A percentile compares a stretch with the other conserved stretches of the same genome.
Conservation (phyloP, 495 filamentous ascomycete species). For the Penicillium atrosanguineum region DNA sequence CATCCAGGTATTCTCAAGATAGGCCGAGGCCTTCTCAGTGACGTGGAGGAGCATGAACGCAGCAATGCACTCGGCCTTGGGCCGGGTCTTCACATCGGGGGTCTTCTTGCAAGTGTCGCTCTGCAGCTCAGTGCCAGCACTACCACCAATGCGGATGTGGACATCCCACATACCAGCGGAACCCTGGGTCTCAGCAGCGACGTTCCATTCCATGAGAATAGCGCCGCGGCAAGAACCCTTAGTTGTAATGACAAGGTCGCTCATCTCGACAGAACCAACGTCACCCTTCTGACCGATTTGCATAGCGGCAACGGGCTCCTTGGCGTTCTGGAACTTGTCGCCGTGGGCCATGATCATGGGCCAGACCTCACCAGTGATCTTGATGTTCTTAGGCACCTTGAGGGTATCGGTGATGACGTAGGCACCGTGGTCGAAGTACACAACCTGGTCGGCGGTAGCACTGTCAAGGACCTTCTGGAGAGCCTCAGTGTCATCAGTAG, state of each 20-base stretch:
- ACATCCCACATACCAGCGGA: slow-evolving; percentile 86
- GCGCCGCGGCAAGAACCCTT: slow-evolving; percentile 78
- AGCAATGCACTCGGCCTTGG: slow-evolving; percentile 60
- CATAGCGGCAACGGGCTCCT: slow-evolving; percentile 60
- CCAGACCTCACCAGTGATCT: slow-evolving; percentile 89
- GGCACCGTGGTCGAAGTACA: slow-evolving; percentile 90
- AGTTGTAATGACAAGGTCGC: slow-evolving; percentile 62
- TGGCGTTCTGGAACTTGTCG: slow-evolving; percentile 63
- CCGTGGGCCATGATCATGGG: slow-evolving; percentile 84
- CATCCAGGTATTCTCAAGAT: slow-evolving; percentile 91
- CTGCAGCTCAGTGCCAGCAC: slow-evolving; percentile 77
- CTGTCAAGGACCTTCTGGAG: slow-evolving; percentile 72
- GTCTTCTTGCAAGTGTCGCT: slow-evolving; percentile 66
- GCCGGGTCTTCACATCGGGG: slow-evolving; percentile 53
- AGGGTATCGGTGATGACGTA: slow-evolving; percentile 85
- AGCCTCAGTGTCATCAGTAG: slow-evolving; percentile 55
- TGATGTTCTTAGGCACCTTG: slow-evolving; percentile 62
- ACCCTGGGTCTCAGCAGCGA: slow-evolving; percentile 63
- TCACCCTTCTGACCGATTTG: slow-evolving; percentile 80
- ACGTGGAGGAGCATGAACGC: slow-evolving; percentile 83
- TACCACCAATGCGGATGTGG: slow-evolving; percentile 81
- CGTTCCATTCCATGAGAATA: slow-evolving; percentile 89
- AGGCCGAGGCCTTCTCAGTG: slow-evolving; percentile 64
- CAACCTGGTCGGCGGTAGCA: slow-evolving; percentile 56
- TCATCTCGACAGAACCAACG: slow-evolving; percentile 75